Percentiles rank a stretch among this genome's conserved stretches.
Conservation (phyloP, 1,284 basidiomycete species). For the Wallemia hederae region DNA sequence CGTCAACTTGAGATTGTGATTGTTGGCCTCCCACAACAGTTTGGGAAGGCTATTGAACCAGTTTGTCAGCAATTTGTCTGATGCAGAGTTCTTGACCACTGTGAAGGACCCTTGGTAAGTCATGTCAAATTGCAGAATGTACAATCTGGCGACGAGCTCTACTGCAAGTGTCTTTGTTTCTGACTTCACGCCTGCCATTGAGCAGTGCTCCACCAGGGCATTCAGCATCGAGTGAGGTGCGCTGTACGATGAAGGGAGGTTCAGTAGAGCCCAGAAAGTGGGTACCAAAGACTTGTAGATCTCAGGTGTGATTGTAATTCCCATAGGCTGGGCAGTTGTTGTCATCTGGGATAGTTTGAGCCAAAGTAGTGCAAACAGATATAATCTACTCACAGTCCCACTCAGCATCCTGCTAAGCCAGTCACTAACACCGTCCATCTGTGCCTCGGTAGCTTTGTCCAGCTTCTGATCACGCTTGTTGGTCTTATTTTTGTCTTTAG, state of each 20-base stretch:
- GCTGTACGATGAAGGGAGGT: slow-evolving; percentile 14
- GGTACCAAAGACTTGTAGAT: slow-evolving; percentile 43
- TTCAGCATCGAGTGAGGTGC: neutral
- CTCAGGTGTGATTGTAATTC: slow-evolving; percentile 24
- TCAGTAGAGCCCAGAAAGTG: slow-evolving; percentile 53
- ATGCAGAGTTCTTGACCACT: neutral
- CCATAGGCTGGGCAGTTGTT: slow-evolving; percentile 17
- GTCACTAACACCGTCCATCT: slow-evolving; percentile 28
- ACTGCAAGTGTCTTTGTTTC: neutral
- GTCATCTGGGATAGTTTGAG: slow-evolving; percentile 4
- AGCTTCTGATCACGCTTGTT: slow-evolving; percentile 7
- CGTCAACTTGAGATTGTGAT: neutral
- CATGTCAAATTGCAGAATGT: neutral
- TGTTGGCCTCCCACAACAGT: neutral
- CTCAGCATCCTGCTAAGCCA: slow-evolving; percentile 39
- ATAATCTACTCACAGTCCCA: slow-evolving; percentile 22
- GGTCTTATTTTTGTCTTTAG: neutral
- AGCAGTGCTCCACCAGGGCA: slow-evolving; percentile 4
- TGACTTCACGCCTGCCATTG: neutral
- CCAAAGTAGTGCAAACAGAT: slow-evolving; percentile 3
- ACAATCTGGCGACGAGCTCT: neutral
- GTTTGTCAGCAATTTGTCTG: neutral
- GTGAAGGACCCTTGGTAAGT: neutral
- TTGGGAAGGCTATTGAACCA: neutral
- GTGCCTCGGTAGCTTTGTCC: slow-evolving; percentile 14